Percentiles rank a stretch among this genome's conserved stretches.
Evolutionary conservation across 2,329 filamentous ascomycete genomes (phyloP).

Genomic region (Penicillium expansum): DNA sequence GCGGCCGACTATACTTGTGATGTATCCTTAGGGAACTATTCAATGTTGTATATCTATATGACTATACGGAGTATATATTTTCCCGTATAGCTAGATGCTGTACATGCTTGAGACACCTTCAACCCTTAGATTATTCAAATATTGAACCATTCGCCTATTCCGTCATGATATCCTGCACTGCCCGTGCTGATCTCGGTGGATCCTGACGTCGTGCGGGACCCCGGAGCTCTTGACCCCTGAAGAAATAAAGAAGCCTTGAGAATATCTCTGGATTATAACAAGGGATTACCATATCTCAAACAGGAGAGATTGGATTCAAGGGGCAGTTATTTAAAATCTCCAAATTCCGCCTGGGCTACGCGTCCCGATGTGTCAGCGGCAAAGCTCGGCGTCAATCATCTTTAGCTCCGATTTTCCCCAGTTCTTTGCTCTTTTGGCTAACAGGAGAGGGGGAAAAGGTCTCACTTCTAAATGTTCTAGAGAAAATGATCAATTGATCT

Average conservation of each 20-base stretch:
- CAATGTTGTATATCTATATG: too few species aligned
- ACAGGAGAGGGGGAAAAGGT: conserved; percentile 4
- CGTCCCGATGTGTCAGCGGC: conserved; percentile 22
- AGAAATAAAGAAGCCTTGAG: not conserved
- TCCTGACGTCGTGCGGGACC: not conserved
- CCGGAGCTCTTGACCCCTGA: not conserved
- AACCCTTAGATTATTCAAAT: not conserved
- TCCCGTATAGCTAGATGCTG: too few species aligned
- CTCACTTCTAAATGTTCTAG: not conserved
- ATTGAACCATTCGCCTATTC: not conserved
- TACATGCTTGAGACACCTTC: not conserved
- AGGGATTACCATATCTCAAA: not conserved
- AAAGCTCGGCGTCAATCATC: conserved; percentile 13
- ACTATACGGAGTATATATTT: too few species aligned
- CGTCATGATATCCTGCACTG: not conserved
- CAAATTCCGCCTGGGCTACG: conserved; percentile 10
- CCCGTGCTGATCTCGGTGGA: conserved; percentile 1
- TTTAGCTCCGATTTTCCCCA: conserved; percentile 8
- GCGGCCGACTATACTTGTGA: too few species aligned
- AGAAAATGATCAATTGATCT: conserved; percentile 13
- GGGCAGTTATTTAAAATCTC: not conserved
- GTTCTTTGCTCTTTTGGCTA: not conserved
- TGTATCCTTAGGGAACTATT: too few species aligned
- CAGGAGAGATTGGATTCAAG: not conserved
- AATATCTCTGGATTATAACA: not conserved